Conservation (phyloP, 768 basidiomycete species). For the Tylopilus plumbeoviolaceoides region DNA sequence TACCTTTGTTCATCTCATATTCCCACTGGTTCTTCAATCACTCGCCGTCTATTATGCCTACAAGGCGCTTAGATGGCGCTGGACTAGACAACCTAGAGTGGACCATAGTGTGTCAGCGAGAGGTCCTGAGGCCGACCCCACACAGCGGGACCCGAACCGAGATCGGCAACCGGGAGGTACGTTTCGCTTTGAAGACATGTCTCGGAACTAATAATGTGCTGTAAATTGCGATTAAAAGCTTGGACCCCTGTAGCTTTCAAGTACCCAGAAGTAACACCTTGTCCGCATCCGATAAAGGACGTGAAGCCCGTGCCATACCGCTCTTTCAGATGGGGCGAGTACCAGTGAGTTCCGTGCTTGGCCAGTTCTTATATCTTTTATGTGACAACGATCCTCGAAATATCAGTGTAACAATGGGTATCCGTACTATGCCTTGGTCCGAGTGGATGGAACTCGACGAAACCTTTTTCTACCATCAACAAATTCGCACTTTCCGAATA, state of each 20-base stretch:
- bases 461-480: constrained; percentile 51
- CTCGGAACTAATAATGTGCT: neutral
- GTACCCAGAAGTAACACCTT: constrained; percentile 50
- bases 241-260: constrained; percentile 51
- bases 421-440: constrained; percentile 64
- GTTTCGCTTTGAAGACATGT: neutral
- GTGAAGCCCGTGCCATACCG: constrained; percentile 62
- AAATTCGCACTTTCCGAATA: constrained; percentile 55
- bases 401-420: constrained; percentile 66
- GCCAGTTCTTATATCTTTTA: neutral
- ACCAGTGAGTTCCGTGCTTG: constrained; percentile 49
- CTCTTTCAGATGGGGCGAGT: constrained; percentile 64
- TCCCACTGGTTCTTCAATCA: constrained; percentile 14
- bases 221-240: constrained; percentile 30
- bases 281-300: constrained; percentile 35
- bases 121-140: neutral
- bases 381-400: neutral
- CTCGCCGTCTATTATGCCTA: constrained; percentile 17
- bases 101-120: neutral
- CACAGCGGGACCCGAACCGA: constrained; percentile 12
- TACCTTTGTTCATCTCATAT: constrained; percentile 1
- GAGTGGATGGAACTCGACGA: constrained; percentile 78
- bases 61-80: constrained; percentile 8
- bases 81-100: neutral
- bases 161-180: constrained; percentile 27